Evolutionary conservation across 2,329 filamentous ascomycete species (phyloP), one percentile per base, ranked within the genome.

Genomic region (Ophiocordyceps unilateralis): DNA sequence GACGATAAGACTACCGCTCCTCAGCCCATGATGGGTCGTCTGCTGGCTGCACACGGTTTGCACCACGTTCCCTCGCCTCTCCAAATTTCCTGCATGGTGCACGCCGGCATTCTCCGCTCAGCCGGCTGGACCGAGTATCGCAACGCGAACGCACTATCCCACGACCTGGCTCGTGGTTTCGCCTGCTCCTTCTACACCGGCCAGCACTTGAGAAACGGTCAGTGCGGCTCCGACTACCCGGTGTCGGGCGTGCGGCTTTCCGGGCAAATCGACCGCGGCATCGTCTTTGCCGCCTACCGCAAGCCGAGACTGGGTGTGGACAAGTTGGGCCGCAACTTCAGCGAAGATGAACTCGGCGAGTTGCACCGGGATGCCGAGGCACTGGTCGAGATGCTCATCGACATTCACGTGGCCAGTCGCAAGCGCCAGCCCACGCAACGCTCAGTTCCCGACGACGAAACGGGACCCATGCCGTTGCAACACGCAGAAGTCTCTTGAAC

Each of bases 261-360:
- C 43, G 49, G 46, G 50, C 50, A 47, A 45, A 60, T 62, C 42
- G 66, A 73, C 48, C 63, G 68, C 26, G 72, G 71, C 39, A 68
- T 76, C 45, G 66, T 75, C 5, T 76, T 76, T 43, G 71, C 70
- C 1, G 72, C 69, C 0, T 75, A 74, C 48, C 63, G 70, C 20
- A 67, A 68, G 47, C 67, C 68, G 15, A 58, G 60, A 37, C 53
- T 52, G 8, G 63, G 63, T 21, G 59, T 59, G 15, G 54, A 52
- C 24, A 56, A 58, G 36, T 52, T 59, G 12, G 56, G 56, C 12
- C 60, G 60, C 40, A 57, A 54, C 44, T 58, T 58, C 26, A 51
- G 46, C 20, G 53, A 58, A 11, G 56, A 57, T 8, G 67, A 72
- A 48, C 63, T 75, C 2, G 61, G 61, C 9, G 58, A 59, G 17